Base-by-base conservation (phyloP, 805 yeast genomes). In the Pichia manshurica region DNA sequence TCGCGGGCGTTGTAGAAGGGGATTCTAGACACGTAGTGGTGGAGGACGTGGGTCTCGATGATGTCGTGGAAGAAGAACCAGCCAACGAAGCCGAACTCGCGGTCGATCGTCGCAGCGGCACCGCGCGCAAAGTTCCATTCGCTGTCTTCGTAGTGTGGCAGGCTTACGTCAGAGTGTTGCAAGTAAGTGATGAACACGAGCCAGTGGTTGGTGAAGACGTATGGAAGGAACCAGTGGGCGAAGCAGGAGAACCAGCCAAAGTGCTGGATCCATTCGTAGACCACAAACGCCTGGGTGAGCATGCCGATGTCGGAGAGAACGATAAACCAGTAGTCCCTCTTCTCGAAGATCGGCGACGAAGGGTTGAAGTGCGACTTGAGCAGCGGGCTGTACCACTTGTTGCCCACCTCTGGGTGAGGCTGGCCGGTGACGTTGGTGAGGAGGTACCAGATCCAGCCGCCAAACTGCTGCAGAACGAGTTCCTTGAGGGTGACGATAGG, bases 51-150 rank as follows among this genome's bases (percentile, higher is more conserved):
- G 45, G 96, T 87, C 70, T 87, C 96, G 61, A 87, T 86, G 61
- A 87, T 87, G 64, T 85, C 95, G 67, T 87, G 96, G 80, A 87
- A 83, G 59, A 84, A 71, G 74, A 78, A 77, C 62, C 77, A 72
- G 49, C 96, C 96, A 53, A 84, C 72, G 63, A 86, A 82, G 28
- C 91, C 90, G 62, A 85, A 84, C 61, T 85, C 81, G 61, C 96
- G 74, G 67, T 87, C 96, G 53, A 87, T 81, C 48, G 95, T 87
- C 51, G 91, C 86, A 47, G 93, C 90, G 28, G 96, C 95, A 56
- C 96, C 96, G 62, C 90, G 78, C 44, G 90, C 89, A 64, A 84
- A 85, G 57, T 76, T 86, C 96, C 96, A 87, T 65, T 81, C 82
- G 35, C 67, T 59, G 49, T 81, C 77, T 51, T 79, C 82, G 69